A percentile compares a stretch with the other conserved stretches of the same genome.
phyloP scores from a whole-genome alignment of 73 alveolate species.

The Paramecium sexaurelia region DNA sequence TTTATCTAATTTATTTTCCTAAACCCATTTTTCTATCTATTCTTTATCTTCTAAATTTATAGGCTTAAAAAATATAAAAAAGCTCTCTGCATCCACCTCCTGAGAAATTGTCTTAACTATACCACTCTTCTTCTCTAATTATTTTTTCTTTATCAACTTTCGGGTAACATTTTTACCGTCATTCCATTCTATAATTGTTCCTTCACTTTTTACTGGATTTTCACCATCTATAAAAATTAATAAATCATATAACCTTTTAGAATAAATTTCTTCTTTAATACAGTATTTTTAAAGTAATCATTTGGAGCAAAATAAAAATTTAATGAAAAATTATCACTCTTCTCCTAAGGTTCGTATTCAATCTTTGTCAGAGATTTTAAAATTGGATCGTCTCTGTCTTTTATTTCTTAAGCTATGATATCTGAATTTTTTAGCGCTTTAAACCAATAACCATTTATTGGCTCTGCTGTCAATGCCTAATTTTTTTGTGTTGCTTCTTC shows the following conservation, averaged over 20 bases:
- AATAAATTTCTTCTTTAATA: constrained; percentile 80
- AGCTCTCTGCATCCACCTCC: constrained; percentile 82
- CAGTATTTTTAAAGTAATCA: constrained; percentile 88
- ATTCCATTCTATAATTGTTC: constrained; percentile 93
- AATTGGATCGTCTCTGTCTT: constrained; percentile 65
- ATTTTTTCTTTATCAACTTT: constrained; percentile 92
- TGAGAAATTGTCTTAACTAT: constrained; percentile 76
- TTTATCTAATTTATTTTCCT: constrained; percentile 77
- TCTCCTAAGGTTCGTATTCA: constrained; percentile 68
- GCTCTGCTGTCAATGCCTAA: constrained; percentile 58
- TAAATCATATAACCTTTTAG: constrained; percentile 71
- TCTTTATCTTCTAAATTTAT: constrained; percentile 84
- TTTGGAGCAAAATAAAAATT: constrained; percentile 86
- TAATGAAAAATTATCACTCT: constrained; percentile 81
- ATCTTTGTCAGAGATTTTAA: constrained; percentile 57
- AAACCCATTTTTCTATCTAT: constrained; percentile 84
- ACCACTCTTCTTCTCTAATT: constrained; percentile 86
- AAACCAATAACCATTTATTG: constrained; percentile 64
- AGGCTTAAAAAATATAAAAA: constrained; percentile 89
- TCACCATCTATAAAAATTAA: constrained; percentile 49
- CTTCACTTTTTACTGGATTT: constrained; percentile 88
- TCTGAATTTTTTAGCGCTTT: constrained; percentile 65
- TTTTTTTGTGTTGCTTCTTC: constrained; percentile 64
- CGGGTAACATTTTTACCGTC: constrained; percentile 90
- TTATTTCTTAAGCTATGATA: constrained; percentile 62